Evolutionary conservation across 345 rosid species (phyloP).

Genomic region (Rhizophora mangle): DNA sequence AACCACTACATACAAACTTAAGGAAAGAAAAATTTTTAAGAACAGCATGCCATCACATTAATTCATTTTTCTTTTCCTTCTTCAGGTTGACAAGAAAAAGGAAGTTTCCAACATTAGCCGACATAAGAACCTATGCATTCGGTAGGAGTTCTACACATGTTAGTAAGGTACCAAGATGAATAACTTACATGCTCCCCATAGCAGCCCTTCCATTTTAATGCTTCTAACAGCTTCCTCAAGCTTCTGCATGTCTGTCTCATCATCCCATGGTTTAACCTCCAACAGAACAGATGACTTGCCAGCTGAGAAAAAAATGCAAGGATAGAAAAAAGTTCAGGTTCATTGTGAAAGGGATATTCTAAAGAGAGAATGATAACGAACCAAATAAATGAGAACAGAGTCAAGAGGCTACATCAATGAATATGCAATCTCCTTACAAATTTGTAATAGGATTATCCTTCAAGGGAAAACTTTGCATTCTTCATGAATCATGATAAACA

Average conservation of each 20-base stretch:
- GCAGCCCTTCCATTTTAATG: constrained; percentile 58
- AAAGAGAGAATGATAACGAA: too few species aligned
- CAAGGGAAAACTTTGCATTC: neutral
- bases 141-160: neutral
- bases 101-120: neutral
- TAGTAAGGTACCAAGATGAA: neutral
- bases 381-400: too few species aligned
- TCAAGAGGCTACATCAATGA: too few species aligned
- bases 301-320: constrained; percentile 31
- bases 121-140: neutral
- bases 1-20: neutral
- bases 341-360: neutral
- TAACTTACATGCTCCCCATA: constrained; percentile 79
- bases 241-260: constrained; percentile 88
- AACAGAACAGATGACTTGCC: constrained; percentile 78
- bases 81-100: neutral
- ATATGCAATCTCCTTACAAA: too few species aligned
- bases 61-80: neutral
- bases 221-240: constrained; percentile 75
- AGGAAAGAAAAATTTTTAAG: neutral
- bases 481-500: neutral
- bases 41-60: too few species aligned
- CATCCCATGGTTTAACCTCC: constrained; percentile 90
- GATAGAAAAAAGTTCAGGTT: neutral
- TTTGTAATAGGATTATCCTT: too few species aligned